Evolutionary conservation across 805 yeast species (phyloP), one percentile per base, ranked within the genome.

Genomic region (Cyberlindnera mississippiensis): DNA sequence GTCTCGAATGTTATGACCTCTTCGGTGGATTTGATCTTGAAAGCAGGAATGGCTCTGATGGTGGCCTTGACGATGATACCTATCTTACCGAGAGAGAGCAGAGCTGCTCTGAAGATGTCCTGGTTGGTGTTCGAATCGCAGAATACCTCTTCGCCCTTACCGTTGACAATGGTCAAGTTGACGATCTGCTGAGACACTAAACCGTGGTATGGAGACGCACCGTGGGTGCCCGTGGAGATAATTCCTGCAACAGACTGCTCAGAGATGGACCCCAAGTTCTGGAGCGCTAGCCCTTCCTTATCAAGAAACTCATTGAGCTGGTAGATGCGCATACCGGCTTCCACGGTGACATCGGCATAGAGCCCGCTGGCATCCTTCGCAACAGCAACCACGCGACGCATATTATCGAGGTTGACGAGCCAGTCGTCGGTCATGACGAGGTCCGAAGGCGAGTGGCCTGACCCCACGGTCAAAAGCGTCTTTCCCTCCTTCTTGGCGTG

Each of bases 201-300:
- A 1, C 98, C 97, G 56, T 93, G 98, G 60, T 75, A 86, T 32
- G 91, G 95, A 9, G 96, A 82, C 0, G 97, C 85, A 7, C 99
- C 99, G 59, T 91, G 99, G 0, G 98, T 89, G 22, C 98, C 98
- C 0, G 98, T 91, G 2, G 96, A 84, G 34, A 93, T 88, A 50
- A 90, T 80, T n/a, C 99, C 99, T 3, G 95, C 98, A 19, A 89
- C 71, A 13, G 95, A 85, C 61, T 91, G 98, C 48, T 88, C 96
- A 31, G 93, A 80, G 40, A 91, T 91, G 1, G 97, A 89, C 1
- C 98, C 98, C 55, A 93, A 68, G 56, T 85, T 91, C 63, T 91
- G 98, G 44, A 91, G 69, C 5, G 96, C 95, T 45, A 87, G 73
- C 1, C 84, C 82, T 48, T 76, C 72, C 11, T 67, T 48, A 19